Conservation (phyloP, 768 basidiomycete genomes). For the Peribolospora kevripleyi region DNA sequence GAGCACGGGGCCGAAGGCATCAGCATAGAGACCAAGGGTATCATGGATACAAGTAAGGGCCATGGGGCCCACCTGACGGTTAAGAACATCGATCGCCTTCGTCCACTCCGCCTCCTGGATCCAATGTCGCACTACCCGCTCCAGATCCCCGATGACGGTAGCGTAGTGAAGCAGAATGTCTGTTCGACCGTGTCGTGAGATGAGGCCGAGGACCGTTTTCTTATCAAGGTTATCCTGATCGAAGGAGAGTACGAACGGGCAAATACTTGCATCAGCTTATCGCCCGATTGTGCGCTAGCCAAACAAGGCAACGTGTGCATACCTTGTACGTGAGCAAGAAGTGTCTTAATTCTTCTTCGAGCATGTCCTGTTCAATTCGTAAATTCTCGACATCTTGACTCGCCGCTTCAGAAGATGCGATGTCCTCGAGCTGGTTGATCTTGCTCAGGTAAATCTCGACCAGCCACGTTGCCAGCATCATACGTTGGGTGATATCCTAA, state of each 20-base stretch:
- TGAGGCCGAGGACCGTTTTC: constrained; percentile 70
- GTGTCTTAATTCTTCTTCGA: constrained; percentile 78
- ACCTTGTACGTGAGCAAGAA: constrained; percentile 92
- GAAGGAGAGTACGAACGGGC: not conserved
- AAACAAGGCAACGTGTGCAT: constrained; percentile 4
- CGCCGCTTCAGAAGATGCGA: constrained; percentile 51
- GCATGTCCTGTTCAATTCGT: constrained; percentile 45
- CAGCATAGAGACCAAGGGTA: not conserved
- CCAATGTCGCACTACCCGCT: constrained; percentile 74
- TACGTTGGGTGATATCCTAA: constrained; percentile 75
- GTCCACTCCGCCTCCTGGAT: constrained; percentile 75
- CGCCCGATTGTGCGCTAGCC: no score
- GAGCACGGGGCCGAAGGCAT: not conserved
- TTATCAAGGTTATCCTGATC: constrained; percentile 55
- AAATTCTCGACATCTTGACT: constrained; percentile 51
- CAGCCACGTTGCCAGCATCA: constrained; percentile 96
- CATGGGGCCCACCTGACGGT: constrained; percentile 39
- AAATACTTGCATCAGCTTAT: not conserved
- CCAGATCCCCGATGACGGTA: constrained; percentile 49
- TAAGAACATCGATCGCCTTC: constrained; percentile 73
- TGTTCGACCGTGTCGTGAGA: constrained; percentile 72
- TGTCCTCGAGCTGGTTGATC: constrained; percentile 84
- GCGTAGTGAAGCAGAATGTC: constrained; percentile 86
- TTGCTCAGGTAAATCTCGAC: constrained; percentile 93
- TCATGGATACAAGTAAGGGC: constrained; percentile 6